These are phyloP conservation scores for Pichia sp. DNA, from an alignment of 1,139 yeast genomes.

Conservation along the genomic window DNA sequence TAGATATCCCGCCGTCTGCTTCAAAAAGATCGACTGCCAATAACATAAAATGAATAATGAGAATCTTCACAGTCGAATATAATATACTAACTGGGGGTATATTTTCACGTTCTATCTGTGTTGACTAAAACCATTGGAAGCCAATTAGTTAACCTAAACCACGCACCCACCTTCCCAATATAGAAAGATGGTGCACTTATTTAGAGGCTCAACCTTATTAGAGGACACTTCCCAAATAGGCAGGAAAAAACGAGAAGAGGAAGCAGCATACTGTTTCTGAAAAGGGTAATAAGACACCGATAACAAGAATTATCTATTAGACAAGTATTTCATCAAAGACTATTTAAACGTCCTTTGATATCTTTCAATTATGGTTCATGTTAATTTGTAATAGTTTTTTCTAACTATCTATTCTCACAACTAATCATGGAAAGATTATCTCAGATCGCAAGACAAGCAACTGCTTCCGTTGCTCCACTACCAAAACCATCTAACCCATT, in stretches of 20 bases:
- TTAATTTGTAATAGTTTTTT: too few relatives aligned
- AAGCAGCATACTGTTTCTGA: neutral
- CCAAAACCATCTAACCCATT: conserved; percentile 58
- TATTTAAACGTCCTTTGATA: neutral
- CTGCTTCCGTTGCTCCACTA: conserved; percentile 49
- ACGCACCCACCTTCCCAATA: neutral
- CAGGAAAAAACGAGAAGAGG: neutral
- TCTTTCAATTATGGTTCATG: neutral
- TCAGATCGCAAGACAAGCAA: conserved; percentile 59
- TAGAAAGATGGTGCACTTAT: neutral
- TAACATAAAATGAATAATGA: too few relatives aligned
- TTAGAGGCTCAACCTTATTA: neutral
- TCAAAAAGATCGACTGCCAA: too few relatives aligned
- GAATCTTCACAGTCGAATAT: too few relatives aligned
- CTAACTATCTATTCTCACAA: neutral
- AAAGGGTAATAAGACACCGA: neutral
- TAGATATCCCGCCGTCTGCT: too few relatives aligned
- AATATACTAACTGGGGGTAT: too few relatives aligned
- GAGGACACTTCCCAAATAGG: neutral
- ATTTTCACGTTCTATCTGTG: too few relatives aligned
- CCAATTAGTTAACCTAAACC: too few relatives aligned
- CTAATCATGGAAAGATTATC: conserved; percentile 54
- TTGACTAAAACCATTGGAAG: too few relatives aligned
- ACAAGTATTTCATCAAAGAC: neutral
- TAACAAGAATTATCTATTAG: neutral